A percentile compares a stretch with the other conserved stretches of the same genome.
Conservation (phyloP, 208 protist genomes). For the Leishmania braziliensis region DNA sequence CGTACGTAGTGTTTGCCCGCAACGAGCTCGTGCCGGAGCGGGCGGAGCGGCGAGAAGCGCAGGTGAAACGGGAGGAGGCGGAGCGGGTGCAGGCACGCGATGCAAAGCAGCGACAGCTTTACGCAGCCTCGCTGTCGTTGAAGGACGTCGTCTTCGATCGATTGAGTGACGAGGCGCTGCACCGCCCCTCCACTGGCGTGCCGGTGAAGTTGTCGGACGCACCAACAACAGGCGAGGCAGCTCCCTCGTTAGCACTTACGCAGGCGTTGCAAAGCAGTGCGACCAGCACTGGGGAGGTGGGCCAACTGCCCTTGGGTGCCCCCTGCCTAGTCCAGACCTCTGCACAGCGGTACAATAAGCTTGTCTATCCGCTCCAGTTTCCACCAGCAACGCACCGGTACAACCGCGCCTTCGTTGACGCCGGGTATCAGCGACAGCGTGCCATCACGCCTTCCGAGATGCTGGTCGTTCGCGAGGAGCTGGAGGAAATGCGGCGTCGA, state of each 20-base stretch:
- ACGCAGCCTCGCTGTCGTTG: constrained; percentile 68
- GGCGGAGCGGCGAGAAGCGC: constrained; percentile 55
- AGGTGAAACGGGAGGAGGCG: constrained; percentile 40
- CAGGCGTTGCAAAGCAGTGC: constrained; percentile 31
- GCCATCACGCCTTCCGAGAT: constrained; percentile 83
- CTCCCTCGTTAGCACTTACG: not conserved
- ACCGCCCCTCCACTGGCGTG: constrained; percentile 68
- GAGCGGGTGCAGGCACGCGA: constrained; percentile 46
- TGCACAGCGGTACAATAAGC: constrained; percentile 59
- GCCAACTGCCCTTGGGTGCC: constrained; percentile 69
- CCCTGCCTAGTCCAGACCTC: constrained; percentile 64
- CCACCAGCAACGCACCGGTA: constrained; percentile 79
- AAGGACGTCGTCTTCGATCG: constrained; percentile 90
- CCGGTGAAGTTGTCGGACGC: constrained; percentile 46
- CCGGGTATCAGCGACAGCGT: constrained; percentile 80
- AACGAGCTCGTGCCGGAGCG: constrained; percentile 88
- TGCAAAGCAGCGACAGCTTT: constrained; percentile 57
- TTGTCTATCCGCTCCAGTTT: constrained; percentile 77
- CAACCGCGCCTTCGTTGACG: constrained; percentile 86
- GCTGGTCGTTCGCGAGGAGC: constrained; percentile 82
- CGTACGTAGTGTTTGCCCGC: constrained; percentile 83
- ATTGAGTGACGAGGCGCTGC: constrained; percentile 81
- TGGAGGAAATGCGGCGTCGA: constrained; percentile 58
- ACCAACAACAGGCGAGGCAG: not conserved
- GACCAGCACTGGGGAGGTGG: constrained; percentile 54